Percentiles rank a stretch among this genome's conserved stretches.
These are phyloP conservation scores for Exserohilum turcica DNA, from an alignment of 2,329 filamentous ascomycete species.

Conservation along the genomic window DNA sequence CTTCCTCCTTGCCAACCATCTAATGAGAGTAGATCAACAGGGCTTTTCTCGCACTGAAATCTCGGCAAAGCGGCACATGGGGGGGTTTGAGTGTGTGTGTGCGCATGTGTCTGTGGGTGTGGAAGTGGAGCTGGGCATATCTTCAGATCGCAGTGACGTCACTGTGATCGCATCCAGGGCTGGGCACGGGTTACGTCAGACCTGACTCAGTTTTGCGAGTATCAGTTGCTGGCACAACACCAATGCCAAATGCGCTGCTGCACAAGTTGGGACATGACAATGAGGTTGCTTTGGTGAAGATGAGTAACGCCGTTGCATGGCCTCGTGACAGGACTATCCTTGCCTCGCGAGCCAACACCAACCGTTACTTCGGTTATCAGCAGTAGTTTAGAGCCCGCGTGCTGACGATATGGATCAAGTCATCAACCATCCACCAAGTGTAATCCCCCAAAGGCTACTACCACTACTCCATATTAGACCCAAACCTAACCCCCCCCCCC, in stretches of 20 bases:
- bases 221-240: neutral
- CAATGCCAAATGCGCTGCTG: neutral
- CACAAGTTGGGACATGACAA: too few relatives aligned
- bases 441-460: too few relatives aligned
- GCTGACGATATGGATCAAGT: too few relatives aligned
- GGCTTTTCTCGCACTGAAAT: neutral
- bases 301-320: too few relatives aligned
- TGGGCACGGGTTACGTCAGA: neutral
- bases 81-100: neutral
- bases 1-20: neutral
- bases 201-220: neutral
- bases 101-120: neutral
- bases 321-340: too few relatives aligned
- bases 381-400: too few relatives aligned
- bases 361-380: too few relatives aligned
- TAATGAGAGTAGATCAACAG: conserved; percentile 1
- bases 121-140: neutral
- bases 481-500: too few relatives aligned
- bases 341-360: too few relatives aligned
- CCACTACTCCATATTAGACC: too few relatives aligned
- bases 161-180: neutral
- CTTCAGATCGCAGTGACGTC: conserved; percentile 4
- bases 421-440: too few relatives aligned
- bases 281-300: too few relatives aligned
- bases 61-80: conserved; percentile 9